phyloP scores from a whole-genome alignment of 441 rosid genomes.

The Geranium incanum region DNA sequence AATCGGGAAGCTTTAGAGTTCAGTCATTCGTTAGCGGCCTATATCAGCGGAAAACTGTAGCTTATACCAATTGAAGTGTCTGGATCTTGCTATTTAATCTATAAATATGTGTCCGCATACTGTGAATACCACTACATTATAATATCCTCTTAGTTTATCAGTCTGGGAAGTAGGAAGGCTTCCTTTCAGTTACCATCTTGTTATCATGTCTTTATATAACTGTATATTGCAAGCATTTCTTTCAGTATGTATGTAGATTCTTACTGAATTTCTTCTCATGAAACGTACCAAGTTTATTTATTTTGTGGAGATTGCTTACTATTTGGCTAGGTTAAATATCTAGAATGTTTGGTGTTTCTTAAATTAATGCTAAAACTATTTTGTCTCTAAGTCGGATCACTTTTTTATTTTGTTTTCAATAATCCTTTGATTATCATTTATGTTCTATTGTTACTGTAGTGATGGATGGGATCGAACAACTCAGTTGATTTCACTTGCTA shows the following conservation, averaged over 20 bases:
- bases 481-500: conserved; percentile 91
- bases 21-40: neutral
- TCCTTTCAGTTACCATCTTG: neutral
- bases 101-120: neutral
- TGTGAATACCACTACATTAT: neutral
- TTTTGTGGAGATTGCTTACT: neutral
- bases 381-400: neutral
- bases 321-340: neutral
- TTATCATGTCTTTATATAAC: neutral
- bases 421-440: neutral
- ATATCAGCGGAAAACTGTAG: neutral
- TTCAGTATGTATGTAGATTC: neutral
- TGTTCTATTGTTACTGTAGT: conserved; percentile 38
- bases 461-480: conserved; percentile 99
- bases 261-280: neutral
- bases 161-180: conserved; percentile 1
- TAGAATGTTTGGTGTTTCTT: neutral
- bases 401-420: neutral
- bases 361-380: neutral
- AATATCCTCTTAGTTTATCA: neutral
- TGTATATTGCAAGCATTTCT: neutral
- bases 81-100: neutral
- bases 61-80: neutral
- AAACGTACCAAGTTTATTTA: neutral
- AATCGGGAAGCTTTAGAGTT: neutral